A percentile compares a stretch with the other conserved stretches of the same genome.
Evolutionary conservation across 257 asterid species (phyloP).

Genomic region (Cynanchum wilfordii): DNA sequence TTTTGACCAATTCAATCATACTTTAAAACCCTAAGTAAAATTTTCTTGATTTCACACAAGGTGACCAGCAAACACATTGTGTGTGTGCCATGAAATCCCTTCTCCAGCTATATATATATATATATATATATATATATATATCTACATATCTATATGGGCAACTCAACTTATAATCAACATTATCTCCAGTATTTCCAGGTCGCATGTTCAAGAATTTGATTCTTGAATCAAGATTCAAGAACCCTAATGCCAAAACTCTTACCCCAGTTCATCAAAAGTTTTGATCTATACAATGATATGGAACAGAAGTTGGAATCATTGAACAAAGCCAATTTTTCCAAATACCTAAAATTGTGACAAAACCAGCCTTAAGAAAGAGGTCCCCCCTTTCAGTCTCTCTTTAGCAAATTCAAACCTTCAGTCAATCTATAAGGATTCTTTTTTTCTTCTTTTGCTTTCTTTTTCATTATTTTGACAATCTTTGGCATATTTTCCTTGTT

Average conservation of each 20-base stretch:
- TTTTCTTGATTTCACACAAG: neutral
- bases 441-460: too few relatives aligned
- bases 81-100: too few relatives aligned
- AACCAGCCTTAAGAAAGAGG: neutral
- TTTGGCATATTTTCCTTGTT: slow-evolving; percentile 4
- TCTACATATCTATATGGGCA: neutral
- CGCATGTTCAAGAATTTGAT: slow-evolving; percentile 42
- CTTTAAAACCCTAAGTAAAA: neutral
- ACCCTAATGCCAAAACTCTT: slow-evolving; percentile 33
- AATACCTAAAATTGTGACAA: neutral
- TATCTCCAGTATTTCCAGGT: slow-evolving; percentile 18
- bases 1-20: neutral
- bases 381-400: neutral
- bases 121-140: slow-evolving; percentile 1
- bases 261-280: slow-evolving; percentile 32
- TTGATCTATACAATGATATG: slow-evolving; percentile 33
- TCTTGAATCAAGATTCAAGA: slow-evolving; percentile 36
- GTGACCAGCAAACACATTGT: neutral
- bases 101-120: neutral
- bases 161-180: neutral
- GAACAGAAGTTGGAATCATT: slow-evolving; percentile 35
- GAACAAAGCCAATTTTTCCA: slow-evolving; percentile 14
- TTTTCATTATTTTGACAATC: neutral
- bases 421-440: neutral
- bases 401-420: slow-evolving; percentile 3